A percentile compares a stretch with the other conserved stretches of the same genome.
Conservation (phyloP, 192 early-diverging fungal species). For the Coemansia sp. region DNA sequence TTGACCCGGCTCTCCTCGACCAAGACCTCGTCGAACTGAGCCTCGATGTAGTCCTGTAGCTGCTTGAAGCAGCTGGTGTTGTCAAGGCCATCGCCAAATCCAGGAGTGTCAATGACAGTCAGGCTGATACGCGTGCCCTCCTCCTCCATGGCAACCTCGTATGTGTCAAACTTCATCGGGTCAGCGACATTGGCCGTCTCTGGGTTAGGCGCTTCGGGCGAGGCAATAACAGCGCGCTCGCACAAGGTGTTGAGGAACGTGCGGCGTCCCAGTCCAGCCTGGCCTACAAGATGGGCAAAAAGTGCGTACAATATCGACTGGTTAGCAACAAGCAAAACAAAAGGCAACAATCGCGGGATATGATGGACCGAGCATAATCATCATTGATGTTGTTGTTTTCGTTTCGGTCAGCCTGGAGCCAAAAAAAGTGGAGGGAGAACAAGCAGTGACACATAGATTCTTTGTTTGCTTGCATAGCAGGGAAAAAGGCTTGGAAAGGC, state of each 20-base stretch:
- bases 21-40: conserved; percentile 92
- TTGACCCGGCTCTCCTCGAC: conserved; percentile 85
- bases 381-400: conserved; percentile 1
- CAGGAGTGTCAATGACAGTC: conserved; percentile 97
- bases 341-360: conserved; percentile 8
- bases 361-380: neutral
- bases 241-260: conserved; percentile 99
- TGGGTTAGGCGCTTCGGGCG: conserved; percentile 63
- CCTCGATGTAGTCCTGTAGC: conserved; percentile 91
- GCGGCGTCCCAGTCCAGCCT: conserved; percentile 88
- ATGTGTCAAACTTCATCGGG: conserved; percentile 85
- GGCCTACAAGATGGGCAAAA: conserved; percentile 15
- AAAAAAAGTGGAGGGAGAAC: neutral
- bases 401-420: neutral
- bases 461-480: conserved; percentile 2
- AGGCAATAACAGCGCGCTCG: conserved; percentile 69
- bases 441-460: neutral
- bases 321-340: neutral
- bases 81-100: conserved; percentile 97
- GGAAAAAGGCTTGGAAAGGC: neutral
- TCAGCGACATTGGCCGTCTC: conserved; percentile 78
- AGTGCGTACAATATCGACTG: neutral
- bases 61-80: conserved; percentile 87
- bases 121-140: conserved; percentile 95
- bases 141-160: conserved; percentile 94